These are phyloP conservation scores for Scutellaria baicalensis DNA, from an alignment of 257 asterid genomes.

Conservation along the genomic window DNA sequence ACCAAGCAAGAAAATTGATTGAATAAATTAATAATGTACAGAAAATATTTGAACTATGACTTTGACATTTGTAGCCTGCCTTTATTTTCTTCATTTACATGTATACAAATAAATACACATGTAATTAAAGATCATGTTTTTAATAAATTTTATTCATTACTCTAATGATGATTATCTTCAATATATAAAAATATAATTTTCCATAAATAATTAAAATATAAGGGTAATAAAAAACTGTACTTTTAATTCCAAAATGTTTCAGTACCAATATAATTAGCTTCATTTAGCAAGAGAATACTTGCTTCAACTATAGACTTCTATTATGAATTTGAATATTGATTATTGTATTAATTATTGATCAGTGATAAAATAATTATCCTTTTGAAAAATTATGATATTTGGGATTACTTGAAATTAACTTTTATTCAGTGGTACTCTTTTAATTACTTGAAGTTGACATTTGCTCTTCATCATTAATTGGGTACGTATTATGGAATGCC, in stretches of 20 bases:
- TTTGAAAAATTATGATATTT: background rate
- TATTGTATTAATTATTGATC: conserved; percentile 7
- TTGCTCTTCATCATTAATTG: background rate
- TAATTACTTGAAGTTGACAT: background rate
- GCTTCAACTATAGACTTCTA: background rate
- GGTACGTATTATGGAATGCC: background rate
- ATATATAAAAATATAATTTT: too few species aligned
- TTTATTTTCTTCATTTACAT: too few species aligned
- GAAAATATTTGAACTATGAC: background rate
- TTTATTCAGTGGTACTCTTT: background rate
- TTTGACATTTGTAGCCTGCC: conserved; percentile 20
- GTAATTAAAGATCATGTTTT: too few species aligned
- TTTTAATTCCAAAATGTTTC: conserved; percentile 20
- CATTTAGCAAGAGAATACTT: conserved; percentile 10
- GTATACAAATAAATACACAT: too few species aligned
- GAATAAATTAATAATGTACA: background rate
- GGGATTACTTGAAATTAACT: conserved; percentile 11
- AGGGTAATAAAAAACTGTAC: conserved; percentile 6
- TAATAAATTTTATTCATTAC: too few species aligned
- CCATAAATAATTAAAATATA: background rate
- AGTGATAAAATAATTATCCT: background rate
- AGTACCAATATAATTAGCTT: conserved; percentile 23
- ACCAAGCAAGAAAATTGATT: conserved; percentile 3
- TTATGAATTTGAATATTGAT: background rate
- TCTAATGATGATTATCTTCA: too few species aligned